Conservation (phyloP, 1,139 yeast species). For the Hansenula lynferdii region DNA sequence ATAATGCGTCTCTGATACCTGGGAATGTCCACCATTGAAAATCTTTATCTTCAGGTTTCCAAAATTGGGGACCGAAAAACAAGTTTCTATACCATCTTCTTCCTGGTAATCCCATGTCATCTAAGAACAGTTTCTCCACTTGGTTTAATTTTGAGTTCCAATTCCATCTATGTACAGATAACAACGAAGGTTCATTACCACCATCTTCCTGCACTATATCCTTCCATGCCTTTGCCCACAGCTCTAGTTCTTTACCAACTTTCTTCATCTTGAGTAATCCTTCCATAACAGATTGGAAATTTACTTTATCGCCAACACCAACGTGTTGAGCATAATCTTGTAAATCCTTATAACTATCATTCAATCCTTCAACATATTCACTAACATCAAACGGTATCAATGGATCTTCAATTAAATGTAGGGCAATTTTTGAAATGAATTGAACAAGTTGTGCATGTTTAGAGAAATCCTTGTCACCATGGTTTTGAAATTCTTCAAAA, state of each 20-base stretch:
- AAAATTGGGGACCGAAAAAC: slow-evolving; percentile 65
- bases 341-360: slow-evolving; percentile 43
- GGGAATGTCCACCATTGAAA: slow-evolving; percentile 73
- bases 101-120: slow-evolving; percentile 40
- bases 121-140: slow-evolving; percentile 51
- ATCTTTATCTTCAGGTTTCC: slow-evolving; percentile 44
- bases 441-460: slow-evolving; percentile 57
- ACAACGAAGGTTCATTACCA: slow-evolving; percentile 60
- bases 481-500: slow-evolving; percentile 47
- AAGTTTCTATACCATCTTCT: slow-evolving; percentile 68
- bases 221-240: slow-evolving; percentile 55
- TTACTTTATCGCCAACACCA: slow-evolving; percentile 18
- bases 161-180: slow-evolving; percentile 68
- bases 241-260: slow-evolving; percentile 35
- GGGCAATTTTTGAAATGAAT: slow-evolving; percentile 45
- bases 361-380: slow-evolving; percentile 42
- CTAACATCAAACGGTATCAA: slow-evolving; percentile 65
- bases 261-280: slow-evolving; percentile 31
- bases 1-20: slow-evolving; percentile 59
- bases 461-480: slow-evolving; percentile 52
- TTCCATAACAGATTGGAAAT: slow-evolving; percentile 24
- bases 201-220: slow-evolving; percentile 31
- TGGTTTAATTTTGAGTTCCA: slow-evolving; percentile 68
- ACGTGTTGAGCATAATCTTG: slow-evolving; percentile 33
- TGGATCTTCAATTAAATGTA: slow-evolving; percentile 68